Percentiles rank a stretch among this genome's conserved stretches.
These are phyloP conservation scores for Moelleriella libera DNA, from an alignment of 2,329 filamentous ascomycete genomes.

Conservation along the genomic window DNA sequence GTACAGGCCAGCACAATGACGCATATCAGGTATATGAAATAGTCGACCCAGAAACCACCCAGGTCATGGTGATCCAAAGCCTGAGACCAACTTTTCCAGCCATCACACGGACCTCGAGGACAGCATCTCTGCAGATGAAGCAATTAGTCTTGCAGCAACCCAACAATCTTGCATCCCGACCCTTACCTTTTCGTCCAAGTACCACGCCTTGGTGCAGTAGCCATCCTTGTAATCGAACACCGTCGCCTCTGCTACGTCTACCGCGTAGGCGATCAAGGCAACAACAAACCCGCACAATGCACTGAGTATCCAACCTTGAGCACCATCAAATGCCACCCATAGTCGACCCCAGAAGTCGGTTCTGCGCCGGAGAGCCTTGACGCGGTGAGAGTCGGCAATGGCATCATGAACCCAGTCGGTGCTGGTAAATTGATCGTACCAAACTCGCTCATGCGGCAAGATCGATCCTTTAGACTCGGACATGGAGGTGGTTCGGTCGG, in stretches of 20 bases:
- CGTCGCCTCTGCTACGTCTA: conserved; percentile 73
- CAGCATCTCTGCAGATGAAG: conserved; percentile 29
- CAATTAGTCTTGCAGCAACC: background rate
- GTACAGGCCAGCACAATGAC: conserved; percentile 56
- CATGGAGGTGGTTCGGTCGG: conserved; percentile 42
- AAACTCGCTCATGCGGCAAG: conserved; percentile 73
- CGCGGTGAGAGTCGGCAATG: conserved; percentile 83
- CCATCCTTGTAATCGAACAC: conserved; percentile 89
- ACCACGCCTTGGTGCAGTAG: conserved; percentile 62
- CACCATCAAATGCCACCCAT: conserved; percentile 64
- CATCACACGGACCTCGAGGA: conserved; percentile 39
- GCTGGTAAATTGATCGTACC: conserved; percentile 97
- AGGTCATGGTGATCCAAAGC: conserved; percentile 28
- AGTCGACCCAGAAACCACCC: conserved; percentile 55
- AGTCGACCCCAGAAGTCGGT: conserved; percentile 78
- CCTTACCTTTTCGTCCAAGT: conserved; percentile 51
- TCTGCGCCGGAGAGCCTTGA: conserved; percentile 66
- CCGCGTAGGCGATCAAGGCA: conserved; percentile 72
- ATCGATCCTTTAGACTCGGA: conserved; percentile 51
- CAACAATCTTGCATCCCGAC: background rate
- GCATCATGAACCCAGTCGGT: conserved; percentile 98
- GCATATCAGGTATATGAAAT: conserved; percentile 56
- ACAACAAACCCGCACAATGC: conserved; percentile 79
- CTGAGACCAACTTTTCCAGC: conserved; percentile 43
- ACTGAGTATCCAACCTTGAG: conserved; percentile 88